These are phyloP conservation scores for Candida nonsorbophila DNA, from an alignment of 805 yeast genomes.

Conservation along the genomic window DNA sequence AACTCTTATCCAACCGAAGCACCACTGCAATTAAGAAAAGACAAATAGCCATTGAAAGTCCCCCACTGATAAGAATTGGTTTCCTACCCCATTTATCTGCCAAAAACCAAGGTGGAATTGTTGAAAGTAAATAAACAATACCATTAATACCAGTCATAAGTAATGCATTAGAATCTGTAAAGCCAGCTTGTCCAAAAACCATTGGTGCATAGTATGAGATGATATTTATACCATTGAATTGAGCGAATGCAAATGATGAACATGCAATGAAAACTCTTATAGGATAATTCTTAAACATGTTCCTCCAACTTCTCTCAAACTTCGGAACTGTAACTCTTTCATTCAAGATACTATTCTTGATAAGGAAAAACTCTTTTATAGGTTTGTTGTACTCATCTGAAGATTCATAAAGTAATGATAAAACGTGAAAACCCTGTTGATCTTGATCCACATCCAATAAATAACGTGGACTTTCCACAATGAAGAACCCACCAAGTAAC, in stretches of 20 bases:
- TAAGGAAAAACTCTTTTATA: constrained; percentile 39
- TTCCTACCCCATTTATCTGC: constrained; percentile 43
- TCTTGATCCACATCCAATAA: constrained; percentile 74
- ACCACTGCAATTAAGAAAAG: constrained; percentile 26
- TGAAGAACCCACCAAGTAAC: constrained; percentile 67
- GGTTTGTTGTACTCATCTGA: constrained; percentile 27
- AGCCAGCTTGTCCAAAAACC: constrained; percentile 45
- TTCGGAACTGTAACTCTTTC: constrained; percentile 36
- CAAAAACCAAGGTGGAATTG: constrained; percentile 42
- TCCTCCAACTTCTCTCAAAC: constrained; percentile 35
- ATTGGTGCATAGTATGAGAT: constrained; percentile 56
- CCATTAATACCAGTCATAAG: constrained; percentile 42
- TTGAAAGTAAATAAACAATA: constrained; percentile 31
- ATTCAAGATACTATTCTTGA: constrained; percentile 39
- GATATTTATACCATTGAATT: constrained; percentile 51
- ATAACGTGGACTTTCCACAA: constrained; percentile 92
- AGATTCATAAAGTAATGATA: constrained; percentile 21
- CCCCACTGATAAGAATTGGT: constrained; percentile 40
- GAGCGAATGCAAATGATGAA: constrained; percentile 41
- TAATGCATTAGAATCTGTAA: constrained; percentile 35
- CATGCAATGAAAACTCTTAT: constrained; percentile 33
- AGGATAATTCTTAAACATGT: constrained; percentile 34
- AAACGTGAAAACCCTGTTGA: constrained; percentile 42
- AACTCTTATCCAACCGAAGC: constrained; percentile 24
- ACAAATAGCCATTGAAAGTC: constrained; percentile 32